Base-by-base conservation (phyloP, 192 early-diverging fungal species). In the Podila epigama region DNA sequence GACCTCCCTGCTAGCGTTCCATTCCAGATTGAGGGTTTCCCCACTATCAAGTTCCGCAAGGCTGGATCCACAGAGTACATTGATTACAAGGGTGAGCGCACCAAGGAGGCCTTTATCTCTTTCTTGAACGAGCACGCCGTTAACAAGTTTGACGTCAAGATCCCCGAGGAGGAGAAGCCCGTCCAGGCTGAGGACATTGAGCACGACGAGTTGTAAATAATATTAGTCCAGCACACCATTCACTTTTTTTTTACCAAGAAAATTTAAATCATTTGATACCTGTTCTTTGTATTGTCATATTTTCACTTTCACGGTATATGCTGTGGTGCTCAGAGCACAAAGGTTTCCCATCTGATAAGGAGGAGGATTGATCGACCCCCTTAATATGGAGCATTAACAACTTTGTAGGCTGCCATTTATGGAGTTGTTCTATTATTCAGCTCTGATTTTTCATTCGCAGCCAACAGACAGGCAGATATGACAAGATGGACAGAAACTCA, bases 11-110 rank as follows among this genome's bases (percentile, higher is more conserved):
- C 87, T 9, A 64, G 67, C 69, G 75, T 82, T 59, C 71, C 83
- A 9, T 91, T 96, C 81, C 75, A 88, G 54, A 68, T 98, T 68
- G 68, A 92, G 69, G 97, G 96, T 25, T 99, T 98, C 92, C 97
- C 96, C 42, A 99, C 96, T 53, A 87, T 99, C 59, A 93, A 93
- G 79, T 83, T 97, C 63, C 89, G 95, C 86, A 95, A 95, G 83
- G 94, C 91, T 41, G 87, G 88, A 25, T 59, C 67, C 20, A 63
- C 71, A 3, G 89, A 91, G 54, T 82, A 92, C 59, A 84, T 96
- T 55, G 87, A 92, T 75, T 99, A 93, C 86, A 79, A 88, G 37
- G 92, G 96, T 58, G 89, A 95, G 81, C 92, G 97, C 63, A 85
- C 89, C 39, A 56, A 93, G 40, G 94, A 93, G 58, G 84, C 83